phyloP scores from a whole-genome alignment of 2,329 filamentous ascomycete species.

The Chaetomiaceae sp. region DNA sequence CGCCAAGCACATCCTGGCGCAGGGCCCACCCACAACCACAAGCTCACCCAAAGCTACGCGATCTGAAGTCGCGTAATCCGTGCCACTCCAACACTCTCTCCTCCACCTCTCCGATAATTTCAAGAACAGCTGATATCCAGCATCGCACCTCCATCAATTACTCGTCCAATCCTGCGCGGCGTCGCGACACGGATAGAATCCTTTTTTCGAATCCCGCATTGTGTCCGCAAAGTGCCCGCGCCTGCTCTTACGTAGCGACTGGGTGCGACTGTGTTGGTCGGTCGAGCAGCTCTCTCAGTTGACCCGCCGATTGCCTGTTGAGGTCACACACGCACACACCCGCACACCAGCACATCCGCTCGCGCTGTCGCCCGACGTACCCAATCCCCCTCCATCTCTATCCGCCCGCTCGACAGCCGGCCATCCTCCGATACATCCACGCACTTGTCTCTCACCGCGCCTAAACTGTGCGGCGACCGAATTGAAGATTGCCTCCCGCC shows the following conservation, averaged over 20 bases:
- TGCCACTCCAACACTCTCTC: neutral
- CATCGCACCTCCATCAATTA: neutral
- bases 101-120: slow-evolving; percentile 7
- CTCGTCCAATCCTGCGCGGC: neutral
- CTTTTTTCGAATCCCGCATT: neutral
- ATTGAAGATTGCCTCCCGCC: slow-evolving; percentile 16
- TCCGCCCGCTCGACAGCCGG: neutral
- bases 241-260: neutral
- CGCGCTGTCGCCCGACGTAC: too few relatives aligned
- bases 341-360: neutral
- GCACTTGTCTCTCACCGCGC: neutral
- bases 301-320: neutral
- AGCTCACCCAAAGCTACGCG: slow-evolving; percentile 7
- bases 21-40: slow-evolving; percentile 4
- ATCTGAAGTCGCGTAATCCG: slow-evolving; percentile 10
- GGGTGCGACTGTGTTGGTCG: neutral
- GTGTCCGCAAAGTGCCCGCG: neutral
- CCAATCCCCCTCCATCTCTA: neutral
- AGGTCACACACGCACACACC: slow-evolving; percentile 5
- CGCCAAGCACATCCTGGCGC: neutral
- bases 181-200: neutral
- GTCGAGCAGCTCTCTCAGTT: neutral
- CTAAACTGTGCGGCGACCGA: neutral
- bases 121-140: slow-evolving; percentile 1
- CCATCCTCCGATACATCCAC: neutral